A percentile compares a stretch with the other conserved stretches of the same genome.
Evolutionary conservation across 2,329 filamentous ascomycete genomes (phyloP).

Genomic region (Blastomyces parvus): DNA sequence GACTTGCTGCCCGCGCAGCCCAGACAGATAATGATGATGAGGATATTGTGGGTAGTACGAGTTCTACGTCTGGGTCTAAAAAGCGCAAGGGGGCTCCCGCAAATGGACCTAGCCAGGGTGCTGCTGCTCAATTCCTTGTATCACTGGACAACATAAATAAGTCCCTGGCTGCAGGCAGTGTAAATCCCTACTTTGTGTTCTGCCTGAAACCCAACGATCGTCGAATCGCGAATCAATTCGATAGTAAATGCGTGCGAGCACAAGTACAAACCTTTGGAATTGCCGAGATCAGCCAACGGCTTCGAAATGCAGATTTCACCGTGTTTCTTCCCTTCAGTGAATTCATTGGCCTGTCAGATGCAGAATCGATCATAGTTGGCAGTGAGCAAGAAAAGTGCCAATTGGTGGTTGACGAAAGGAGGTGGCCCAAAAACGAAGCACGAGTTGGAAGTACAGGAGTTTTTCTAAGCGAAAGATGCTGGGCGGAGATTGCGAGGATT

Average conservation of each 20-base stretch:
- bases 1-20: slow-evolving; percentile 28
- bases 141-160: slow-evolving; percentile 86
- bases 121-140: slow-evolving; percentile 82
- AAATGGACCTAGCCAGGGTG: slow-evolving; percentile 57
- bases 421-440: slow-evolving; percentile 88
- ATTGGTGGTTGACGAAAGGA: slow-evolving; percentile 79
- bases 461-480: slow-evolving; percentile 91
- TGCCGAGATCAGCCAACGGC: slow-evolving; percentile 87
- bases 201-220: slow-evolving; percentile 96
- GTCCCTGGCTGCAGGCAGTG: slow-evolving; percentile 68
- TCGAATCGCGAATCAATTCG: slow-evolving; percentile 95
- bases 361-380: slow-evolving; percentile 75
- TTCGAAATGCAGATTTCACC: slow-evolving; percentile 90
- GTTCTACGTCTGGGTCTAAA: slow-evolving; percentile 22
- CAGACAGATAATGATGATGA: slow-evolving; percentile 17
- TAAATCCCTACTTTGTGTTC: slow-evolving; percentile 93
- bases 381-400: slow-evolving; percentile 89
- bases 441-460: slow-evolving; percentile 84
- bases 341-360: slow-evolving; percentile 79
- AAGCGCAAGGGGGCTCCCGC: slow-evolving; percentile 29
- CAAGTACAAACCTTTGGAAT: slow-evolving; percentile 95
- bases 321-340: slow-evolving; percentile 93
- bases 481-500: slow-evolving; percentile 78
- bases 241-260: slow-evolving; percentile 93
- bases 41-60: slow-evolving; percentile 18